Evolutionary conservation across 306 rosid species (phyloP).

Genomic region (Cucurbita maxima): DNA sequence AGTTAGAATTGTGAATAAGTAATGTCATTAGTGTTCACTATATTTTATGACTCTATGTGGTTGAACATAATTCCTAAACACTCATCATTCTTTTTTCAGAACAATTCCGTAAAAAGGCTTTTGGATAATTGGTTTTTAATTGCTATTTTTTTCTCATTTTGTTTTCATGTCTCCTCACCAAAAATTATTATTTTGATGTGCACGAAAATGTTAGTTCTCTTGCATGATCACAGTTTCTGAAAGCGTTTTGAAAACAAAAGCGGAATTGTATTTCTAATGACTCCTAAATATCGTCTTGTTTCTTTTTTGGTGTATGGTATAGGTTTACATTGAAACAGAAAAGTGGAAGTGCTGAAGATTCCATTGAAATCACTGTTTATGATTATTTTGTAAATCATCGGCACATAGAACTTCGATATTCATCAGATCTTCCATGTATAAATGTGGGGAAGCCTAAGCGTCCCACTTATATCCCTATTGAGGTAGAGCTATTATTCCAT

Average conservation of each 20-base stretch:
- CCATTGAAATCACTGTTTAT: constrained; percentile 53
- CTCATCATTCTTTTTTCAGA: not conserved
- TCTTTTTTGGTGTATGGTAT: not conserved
- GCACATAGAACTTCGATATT: constrained; percentile 40
- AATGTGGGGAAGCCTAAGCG: constrained; percentile 92
- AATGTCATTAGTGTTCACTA: not conserved
- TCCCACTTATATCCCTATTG: constrained; percentile 71
- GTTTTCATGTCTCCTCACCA: not conserved
- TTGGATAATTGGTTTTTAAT: not conserved
- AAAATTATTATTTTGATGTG: not conserved
- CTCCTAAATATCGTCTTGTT: not conserved
- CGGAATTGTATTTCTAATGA: not conserved
- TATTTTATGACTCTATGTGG: not conserved
- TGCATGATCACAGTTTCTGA: not conserved
- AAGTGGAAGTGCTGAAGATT: constrained; percentile 18
- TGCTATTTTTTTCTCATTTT: not conserved
- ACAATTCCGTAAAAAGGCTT: not conserved
- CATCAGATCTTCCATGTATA: constrained; percentile 66
- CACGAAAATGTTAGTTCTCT: not conserved
- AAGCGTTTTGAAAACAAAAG: not conserved
- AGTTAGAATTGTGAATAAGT: not conserved
- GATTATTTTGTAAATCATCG: constrained; percentile 66
- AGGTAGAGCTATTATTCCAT: constrained; percentile 27
- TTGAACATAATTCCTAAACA: not conserved
- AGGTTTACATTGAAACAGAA: constrained; percentile 56